Base-by-base conservation (phyloP, 2,329 filamentous ascomycete genomes). In the Trichoderma sp. region DNA sequence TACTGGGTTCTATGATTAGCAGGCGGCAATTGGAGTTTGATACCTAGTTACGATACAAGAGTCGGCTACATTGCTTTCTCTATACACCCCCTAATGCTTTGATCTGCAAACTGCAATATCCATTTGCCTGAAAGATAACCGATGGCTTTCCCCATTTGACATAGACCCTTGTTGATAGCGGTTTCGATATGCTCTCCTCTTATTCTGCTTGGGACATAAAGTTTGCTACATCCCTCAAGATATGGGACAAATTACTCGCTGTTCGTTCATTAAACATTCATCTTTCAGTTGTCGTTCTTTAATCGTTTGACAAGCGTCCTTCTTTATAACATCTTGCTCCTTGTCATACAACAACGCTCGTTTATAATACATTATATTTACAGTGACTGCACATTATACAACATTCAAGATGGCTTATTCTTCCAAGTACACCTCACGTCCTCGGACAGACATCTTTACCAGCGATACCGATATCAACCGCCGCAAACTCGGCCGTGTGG, bases 391-490 rank as follows among this genome's bases (percentile, higher is more conserved):
- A 47, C 26, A 57, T 8, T 60, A 53, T 1, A 62, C 28, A 32
- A 11, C 21, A 61, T 11, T 67, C 73, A 73, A 60, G 66, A 80
- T 80, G 79, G 74, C 78, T 56, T 77, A 77, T 73, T 79, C 79
- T 8, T 73, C 78, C 32, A 75, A 76, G 18, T 80, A 76, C 74
- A 78, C 72, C 61, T 74, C 76, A 34, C 75, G 78, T 61, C 88
- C 88, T 26, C 78, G 85, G 53, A 89, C 88, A 66, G 87, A 89
- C 78, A 82, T 89, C 78, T 89, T 91, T 81, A 92, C 90, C 67
- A 82, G 80, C 74, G 90, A 92, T 78, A 92, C 89, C 56, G 88
- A 89, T 77, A 91, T 93, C 80, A 89, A 93, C 81, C 85, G 89
- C 64, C 85, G 89, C 75, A 83, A 89, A 83, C 90, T 89, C 80